Evolutionary conservation across 768 basidiomycete species (phyloP), one percentile per base, ranked within the genome.

Genomic region (Leucosporidium scottii): DNA sequence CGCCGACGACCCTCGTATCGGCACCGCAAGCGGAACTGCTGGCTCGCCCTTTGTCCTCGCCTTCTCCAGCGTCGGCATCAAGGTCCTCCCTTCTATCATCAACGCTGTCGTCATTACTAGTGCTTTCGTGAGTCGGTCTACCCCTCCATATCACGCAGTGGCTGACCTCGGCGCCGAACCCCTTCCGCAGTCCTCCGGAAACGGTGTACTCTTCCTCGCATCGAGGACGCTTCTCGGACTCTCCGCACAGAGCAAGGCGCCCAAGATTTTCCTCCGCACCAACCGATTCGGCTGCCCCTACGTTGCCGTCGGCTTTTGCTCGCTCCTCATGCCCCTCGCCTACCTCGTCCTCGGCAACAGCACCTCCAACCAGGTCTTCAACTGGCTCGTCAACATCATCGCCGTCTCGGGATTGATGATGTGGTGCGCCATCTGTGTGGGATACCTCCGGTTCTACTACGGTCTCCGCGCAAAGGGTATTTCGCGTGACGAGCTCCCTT

Each of bases 221-320:
- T 92, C 91, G 7, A 77, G 81, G 39, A 79, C 80, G n/a, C 82
- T 97, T 15, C 93, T 93, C 78, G 91, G 90, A 61, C 83, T 97
- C 66, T 88, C 93, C 30, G 74, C 82, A 23, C 81, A 85, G 44
- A 87, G 89, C 4, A 91, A 91, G 76, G 93, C 92, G 0, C 93
- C 93, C 0, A 85, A 78, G 66, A 79, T 93, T 65, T 93, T 97
- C 80, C 75, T 83, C 31, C 83, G 78, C 74, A 61, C 61, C 59
- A 83, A 85, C 55, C 83, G 82, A 69, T 82, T 79, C 31, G 93
- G 93, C 62, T 82, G 96, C 31, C 93, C 93, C 4, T 85, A 85
- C 65, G 81, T 85, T 51, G 83, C 89, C 30, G 82, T 98, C 67
- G 73, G 84, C 25, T 83, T 87, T 75, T 86, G 85, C 74, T 81